Conservation (phyloP, 2,329 filamentous ascomycete genomes). For the Pestalotiopsis fici region DNA sequence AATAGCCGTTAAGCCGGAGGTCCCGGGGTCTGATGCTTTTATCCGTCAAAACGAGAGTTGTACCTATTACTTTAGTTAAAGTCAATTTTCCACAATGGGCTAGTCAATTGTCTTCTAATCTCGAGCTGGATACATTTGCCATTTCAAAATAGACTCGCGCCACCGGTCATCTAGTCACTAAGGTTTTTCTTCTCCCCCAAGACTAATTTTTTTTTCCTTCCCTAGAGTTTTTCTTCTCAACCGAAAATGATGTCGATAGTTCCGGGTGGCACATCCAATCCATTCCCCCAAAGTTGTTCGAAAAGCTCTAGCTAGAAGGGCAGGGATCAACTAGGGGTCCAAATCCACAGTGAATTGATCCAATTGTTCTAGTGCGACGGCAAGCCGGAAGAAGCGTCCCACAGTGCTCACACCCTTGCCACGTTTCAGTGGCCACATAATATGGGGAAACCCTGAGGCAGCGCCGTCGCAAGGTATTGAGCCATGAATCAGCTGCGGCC, state of each 20-base stretch:
- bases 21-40: too few species aligned
- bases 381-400: neutral
- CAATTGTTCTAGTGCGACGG: neutral
- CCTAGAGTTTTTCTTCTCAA: neutral
- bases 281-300: neutral
- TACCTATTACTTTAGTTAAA: too few species aligned
- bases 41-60: too few species aligned
- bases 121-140: neutral
- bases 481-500: neutral
- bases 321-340: neutral
- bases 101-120: neutral
- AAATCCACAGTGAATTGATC: neutral
- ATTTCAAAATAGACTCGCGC: neutral
- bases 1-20: too few species aligned
- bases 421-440: neutral
- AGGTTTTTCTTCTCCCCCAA: neutral
- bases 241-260: neutral
- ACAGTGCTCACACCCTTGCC: neutral
- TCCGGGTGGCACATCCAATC: neutral
- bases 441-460: neutral
- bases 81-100: too few species aligned
- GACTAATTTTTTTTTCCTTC: neutral
- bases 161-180: neutral
- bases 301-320: neutral
- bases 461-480: too few species aligned